Percentiles rank a stretch among this genome's conserved stretches.
These are phyloP conservation scores for Trypanosomatidae sp. DNA, from an alignment of 208 protist genomes.

Conservation along the genomic window DNA sequence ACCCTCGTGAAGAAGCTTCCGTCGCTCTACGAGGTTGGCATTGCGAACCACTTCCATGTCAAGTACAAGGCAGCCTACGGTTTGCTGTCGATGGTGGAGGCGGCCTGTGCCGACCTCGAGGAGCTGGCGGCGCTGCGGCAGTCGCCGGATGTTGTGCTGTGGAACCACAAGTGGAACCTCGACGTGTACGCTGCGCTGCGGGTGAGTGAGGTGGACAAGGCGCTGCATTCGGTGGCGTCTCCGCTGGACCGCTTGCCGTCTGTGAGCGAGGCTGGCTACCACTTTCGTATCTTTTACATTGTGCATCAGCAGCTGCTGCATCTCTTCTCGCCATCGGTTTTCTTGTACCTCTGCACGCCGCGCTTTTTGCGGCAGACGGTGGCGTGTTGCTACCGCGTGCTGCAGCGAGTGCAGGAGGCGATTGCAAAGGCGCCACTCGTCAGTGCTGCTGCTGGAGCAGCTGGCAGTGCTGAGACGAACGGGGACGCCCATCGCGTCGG, in stretches of 20 bases:
- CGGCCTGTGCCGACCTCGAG: conserved; percentile 46
- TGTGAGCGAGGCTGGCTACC: conserved; percentile 8
- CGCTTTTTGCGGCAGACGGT: conserved; percentile 27
- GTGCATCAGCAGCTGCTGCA: conserved; percentile 29
- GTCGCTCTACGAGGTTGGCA: conserved; percentile 69
- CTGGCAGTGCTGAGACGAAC: too few species aligned
- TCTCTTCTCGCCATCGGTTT: conserved; percentile 25
- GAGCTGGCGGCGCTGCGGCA: conserved; percentile 59
- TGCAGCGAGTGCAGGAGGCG: conserved; percentile 26
- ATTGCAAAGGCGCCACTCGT: neutral
- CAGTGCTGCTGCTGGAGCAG: too few species aligned
- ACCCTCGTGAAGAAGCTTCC: conserved; percentile 79
- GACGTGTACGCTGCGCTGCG: conserved; percentile 84
- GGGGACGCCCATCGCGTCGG: too few species aligned
- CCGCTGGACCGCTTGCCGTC: conserved; percentile 21
- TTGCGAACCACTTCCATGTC: conserved; percentile 70
- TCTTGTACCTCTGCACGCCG: conserved; percentile 21
- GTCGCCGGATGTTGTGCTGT: conserved; percentile 72
- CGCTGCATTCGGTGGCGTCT: conserved; percentile 23
- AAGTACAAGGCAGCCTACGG: conserved; percentile 69
- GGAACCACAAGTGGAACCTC: conserved; percentile 88
- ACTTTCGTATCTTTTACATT: conserved; percentile 27
- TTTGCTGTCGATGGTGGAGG: conserved; percentile 57
- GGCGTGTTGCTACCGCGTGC: conserved; percentile 24
- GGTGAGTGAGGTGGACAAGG: conserved; percentile 50